Base-by-base conservation (phyloP, 768 basidiomycete genomes). In the Hirschioporus abietinus region DNA sequence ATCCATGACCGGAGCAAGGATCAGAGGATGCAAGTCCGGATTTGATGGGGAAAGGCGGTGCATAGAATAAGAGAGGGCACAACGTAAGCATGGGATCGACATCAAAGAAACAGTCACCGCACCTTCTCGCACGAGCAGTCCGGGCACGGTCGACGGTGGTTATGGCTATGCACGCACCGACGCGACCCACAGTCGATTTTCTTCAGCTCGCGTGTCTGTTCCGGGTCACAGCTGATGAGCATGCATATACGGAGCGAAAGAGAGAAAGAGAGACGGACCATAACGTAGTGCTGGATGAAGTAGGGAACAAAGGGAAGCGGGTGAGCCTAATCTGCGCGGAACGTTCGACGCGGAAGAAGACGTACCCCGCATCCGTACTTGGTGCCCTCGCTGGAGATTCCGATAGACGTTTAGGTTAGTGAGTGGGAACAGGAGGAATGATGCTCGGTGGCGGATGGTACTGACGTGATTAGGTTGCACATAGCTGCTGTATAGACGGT, bases 301-400 rank as follows among this genome's bases (percentile, higher is more conserved):
- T n/a, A n/a, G 63, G 63, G 25, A 69, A 65, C 25, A 35, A 59
- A 71, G 62, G 25, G 60, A 65, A 64, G 69, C 63, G 68, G 70
- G 70, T 76, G 72, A 76, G 72, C 17, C 42, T 52, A 58, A 65
- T 63, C 52, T 42, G 63, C 27, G 24, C 25, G 36, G 23, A 65
- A 26, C 35, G 25, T 58, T 63, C 60, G 42, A 68, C 26, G 26
- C 36, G 68, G 68, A 67, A 67, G 60, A 64, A 70, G 36, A 74
- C 75, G 66, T 71, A 78, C 77, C 68, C 91, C 91, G 75, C 91
- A 93, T 73, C 88, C 89, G 73, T 87, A 81, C 79, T 87, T 86
- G 68, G 84, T 87, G 69, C 88, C 91, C 82, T 90, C 88, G 72
- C 90, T 92, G 78, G 52, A 66, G 66, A 66, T 52, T 52, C 15